Percentiles rank a stretch among this genome's conserved stretches.
Evolutionary conservation across 345 rosid genomes (phyloP).

Genomic region (Bruguiera gymnorhiza): DNA sequence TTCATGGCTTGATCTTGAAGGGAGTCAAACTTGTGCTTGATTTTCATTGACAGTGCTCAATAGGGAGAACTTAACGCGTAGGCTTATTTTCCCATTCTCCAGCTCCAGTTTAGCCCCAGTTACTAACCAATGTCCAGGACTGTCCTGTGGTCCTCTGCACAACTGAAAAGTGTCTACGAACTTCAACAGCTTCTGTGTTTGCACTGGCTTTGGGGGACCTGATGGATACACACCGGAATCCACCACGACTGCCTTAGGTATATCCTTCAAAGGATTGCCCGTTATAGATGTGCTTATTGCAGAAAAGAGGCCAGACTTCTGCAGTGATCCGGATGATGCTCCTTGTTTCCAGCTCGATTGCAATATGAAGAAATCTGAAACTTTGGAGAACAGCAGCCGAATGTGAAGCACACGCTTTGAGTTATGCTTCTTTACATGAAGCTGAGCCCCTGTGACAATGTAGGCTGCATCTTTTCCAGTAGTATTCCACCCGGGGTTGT

Average conservation of each 20-base stretch:
- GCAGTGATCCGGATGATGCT: slow-evolving; percentile 40
- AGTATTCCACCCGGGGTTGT: slow-evolving; percentile 47
- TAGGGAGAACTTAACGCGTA: slow-evolving; percentile 77
- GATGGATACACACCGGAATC: slow-evolving; percentile 80
- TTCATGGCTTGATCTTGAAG: too few species aligned
- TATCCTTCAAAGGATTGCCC: slow-evolving; percentile 39
- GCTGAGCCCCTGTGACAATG: slow-evolving; percentile 91
- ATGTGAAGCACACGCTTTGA: slow-evolving; percentile 75
- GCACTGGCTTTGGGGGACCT: slow-evolving; percentile 83
- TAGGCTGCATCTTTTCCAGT: slow-evolving; percentile 40
- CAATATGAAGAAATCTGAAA: slow-evolving; percentile 37
- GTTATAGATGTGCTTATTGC: slow-evolving; percentile 57
- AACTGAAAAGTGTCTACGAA: slow-evolving; percentile 68
- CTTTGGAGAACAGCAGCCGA: slow-evolving; percentile 59
- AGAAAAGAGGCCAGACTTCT: slow-evolving; percentile 70
- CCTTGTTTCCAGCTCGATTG: slow-evolving; percentile 62
- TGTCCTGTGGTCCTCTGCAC: slow-evolving; percentile 75
- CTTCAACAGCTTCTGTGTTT: slow-evolving; percentile 60
- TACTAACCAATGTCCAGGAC: slow-evolving; percentile 92
- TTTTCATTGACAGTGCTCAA: slow-evolving; percentile 24
- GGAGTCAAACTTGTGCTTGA: too few species aligned
- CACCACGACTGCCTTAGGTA: slow-evolving; percentile 36
- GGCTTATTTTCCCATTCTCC: slow-evolving; percentile 71
- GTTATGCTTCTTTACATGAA: slow-evolving; percentile 62
- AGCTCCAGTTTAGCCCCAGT: slow-evolving; percentile 70